Evolutionary conservation across 371 early-diverging fungal species (phyloP).

Genomic region (Dinochytrium kinnereticum): DNA sequence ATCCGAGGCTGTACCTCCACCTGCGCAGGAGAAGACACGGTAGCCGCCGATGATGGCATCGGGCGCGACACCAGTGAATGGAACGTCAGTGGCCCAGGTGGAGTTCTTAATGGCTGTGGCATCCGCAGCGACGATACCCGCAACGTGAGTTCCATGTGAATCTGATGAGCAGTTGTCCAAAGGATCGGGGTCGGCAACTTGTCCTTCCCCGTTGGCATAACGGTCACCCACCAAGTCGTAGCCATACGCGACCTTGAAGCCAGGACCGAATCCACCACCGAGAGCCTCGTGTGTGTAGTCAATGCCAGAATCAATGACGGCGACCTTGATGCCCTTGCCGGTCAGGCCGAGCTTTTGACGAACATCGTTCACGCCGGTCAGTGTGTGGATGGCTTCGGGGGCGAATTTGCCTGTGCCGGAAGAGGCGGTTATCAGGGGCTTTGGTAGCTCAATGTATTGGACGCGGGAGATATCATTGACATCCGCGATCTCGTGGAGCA

Average conservation of each 20-base stretch:
- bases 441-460: too few species aligned
- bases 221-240: constrained; percentile 44
- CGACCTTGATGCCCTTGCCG: too few species aligned
- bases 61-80: constrained; percentile 48
- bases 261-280: constrained; percentile 51
- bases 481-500: too few species aligned
- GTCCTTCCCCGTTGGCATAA: constrained; percentile 22
- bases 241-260: not conserved
- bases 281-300: constrained; percentile 73
- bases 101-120: constrained; percentile 31
- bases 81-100: constrained; percentile 20
- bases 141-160: constrained; percentile 65
- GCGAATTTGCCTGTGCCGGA: too few species aligned
- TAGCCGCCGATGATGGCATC: constrained; percentile 43
- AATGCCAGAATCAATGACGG: too few species aligned
- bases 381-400: not conserved
- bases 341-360: constrained; percentile 29
- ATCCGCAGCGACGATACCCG: constrained; percentile 61
- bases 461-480: too few species aligned
- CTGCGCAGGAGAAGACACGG: constrained; percentile 66
- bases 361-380: constrained; percentile 31
- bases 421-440: too few species aligned
- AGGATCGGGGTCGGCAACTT: constrained; percentile 56
- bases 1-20: constrained; percentile 28
- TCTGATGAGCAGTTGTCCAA: constrained; percentile 51